phyloP scores from a whole-genome alignment of 257 asterid species.

The Nicotiana benthamiana region DNA sequence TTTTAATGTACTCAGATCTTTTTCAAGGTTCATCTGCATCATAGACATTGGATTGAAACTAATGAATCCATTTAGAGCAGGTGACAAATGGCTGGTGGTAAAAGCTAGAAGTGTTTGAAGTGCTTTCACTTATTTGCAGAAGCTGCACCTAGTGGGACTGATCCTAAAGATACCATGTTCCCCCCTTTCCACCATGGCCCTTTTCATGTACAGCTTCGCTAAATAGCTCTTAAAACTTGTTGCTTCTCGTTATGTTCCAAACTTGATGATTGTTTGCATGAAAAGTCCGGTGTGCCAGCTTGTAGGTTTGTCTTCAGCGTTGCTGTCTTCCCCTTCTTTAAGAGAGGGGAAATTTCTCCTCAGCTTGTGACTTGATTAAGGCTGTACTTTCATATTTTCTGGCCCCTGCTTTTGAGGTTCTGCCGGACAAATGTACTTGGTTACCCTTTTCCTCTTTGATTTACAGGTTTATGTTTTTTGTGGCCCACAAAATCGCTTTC shows the following conservation, averaged over 20 bases:
- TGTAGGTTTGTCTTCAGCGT: background rate
- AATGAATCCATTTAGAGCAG: slow-evolving; percentile 2
- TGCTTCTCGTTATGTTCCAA: background rate
- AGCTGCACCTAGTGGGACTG: too few species aligned
- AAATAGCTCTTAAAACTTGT: background rate
- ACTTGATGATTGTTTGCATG: background rate
- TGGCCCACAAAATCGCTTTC: background rate
- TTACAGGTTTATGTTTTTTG: background rate
- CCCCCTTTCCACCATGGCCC: background rate
- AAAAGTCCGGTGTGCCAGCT: background rate
- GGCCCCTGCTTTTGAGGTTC: background rate
- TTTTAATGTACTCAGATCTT: background rate
- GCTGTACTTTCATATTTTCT: background rate
- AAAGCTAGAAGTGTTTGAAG: background rate
- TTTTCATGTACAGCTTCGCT: background rate
- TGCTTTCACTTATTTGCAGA: background rate
- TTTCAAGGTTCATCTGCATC: background rate
- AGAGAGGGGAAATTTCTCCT: background rate
- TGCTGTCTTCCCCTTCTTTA: background rate
- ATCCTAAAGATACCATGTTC: too few species aligned
- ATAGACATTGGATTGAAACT: background rate
- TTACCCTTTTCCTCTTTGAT: background rate
- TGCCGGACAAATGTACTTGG: background rate
- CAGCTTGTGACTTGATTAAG: background rate
- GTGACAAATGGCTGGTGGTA: background rate